Base-by-base conservation (phyloP, 768 basidiomycete species). In the Chalciporus chontae region DNA sequence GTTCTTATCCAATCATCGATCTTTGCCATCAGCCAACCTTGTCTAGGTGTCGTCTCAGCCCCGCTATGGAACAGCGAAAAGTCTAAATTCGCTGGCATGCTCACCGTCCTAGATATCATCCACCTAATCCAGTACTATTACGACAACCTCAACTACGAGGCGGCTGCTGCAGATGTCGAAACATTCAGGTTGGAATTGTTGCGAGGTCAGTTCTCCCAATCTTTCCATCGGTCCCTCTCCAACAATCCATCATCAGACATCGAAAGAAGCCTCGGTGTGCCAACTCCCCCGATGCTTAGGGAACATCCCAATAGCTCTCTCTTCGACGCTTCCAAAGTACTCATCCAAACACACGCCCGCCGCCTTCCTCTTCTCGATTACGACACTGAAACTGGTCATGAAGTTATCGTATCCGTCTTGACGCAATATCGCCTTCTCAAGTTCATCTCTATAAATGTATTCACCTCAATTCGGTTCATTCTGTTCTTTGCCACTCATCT, bases 91-190 rank as follows among this genome's bases (percentile, higher is more conserved):
- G 91, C 92, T 8, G 96, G 96, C 52, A 98, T 99, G 95, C 87
- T 99, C 63, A 99, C 96, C 8, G 92, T 98, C n/a, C 81, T 93
- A 50, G 96, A 99, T 69, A 94, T 99, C 67, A 97, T 99, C 50
- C 96, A 99, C 67, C 83, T 99, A 56, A 98, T 99, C 57, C 96
- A 99, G 62, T 96, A 94, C 73, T 99, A 97, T 69, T 96, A 97
- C 69, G 83, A 85, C 41, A 90, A 87, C 11, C 73, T 79, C 2
- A 84, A 88, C 27, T 84, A 84, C 32, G 93, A 93, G 59, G 83
- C 81, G 45, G 94, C 93, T 5, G 81, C 86, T 0, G 80, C 85
- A 10, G 94, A 98, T 60, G 95, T 98, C 3, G 95, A 98, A 65
- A 87, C 83, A 0, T 92, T 99, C 66, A 80, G 89, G 27, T 76